Evolutionary conservation across 768 basidiomycete species (phyloP).

Genomic region (Chalciporus pseudorubinellus): DNA sequence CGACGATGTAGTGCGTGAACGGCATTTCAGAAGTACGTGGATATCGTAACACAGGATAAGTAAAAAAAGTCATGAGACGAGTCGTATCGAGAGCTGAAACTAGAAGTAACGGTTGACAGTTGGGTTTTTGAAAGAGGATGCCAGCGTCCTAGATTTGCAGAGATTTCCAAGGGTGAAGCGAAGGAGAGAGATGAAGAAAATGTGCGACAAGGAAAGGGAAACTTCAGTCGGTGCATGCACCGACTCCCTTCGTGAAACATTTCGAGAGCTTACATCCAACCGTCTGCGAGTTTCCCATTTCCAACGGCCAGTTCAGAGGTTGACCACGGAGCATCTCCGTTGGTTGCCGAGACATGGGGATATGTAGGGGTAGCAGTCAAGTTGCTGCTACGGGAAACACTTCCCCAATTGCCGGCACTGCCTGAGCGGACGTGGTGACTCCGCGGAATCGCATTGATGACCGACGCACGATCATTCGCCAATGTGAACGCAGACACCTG

Average conservation of each 20-base stretch:
- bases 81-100: conserved; percentile 23
- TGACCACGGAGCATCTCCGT: conserved; percentile 57
- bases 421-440: conserved; percentile 72
- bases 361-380: conserved; percentile 49
- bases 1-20: conserved; percentile 24
- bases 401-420: conserved; percentile 79
- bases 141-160: conserved; percentile 5
- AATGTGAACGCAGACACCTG: conserved; percentile 40
- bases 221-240: conserved; percentile 21
- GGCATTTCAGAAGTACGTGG: conserved; percentile 41
- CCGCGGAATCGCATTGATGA: conserved; percentile 39
- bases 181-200: conserved; percentile 19
- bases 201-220: conserved; percentile 46
- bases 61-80: conserved; percentile 36
- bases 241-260: conserved; percentile 2
- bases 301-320: conserved; percentile 51
- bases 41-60: conserved; percentile 37
- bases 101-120: conserved; percentile 14
- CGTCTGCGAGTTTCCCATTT: conserved; percentile 54
- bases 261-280: conserved; percentile 34
- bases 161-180: conserved; percentile 6
- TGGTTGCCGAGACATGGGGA: conserved; percentile 54
- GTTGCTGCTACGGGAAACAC: conserved; percentile 53
- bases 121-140: conserved; percentile 7
- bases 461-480: conserved; percentile 37